phyloP scores from a whole-genome alignment of 2,329 filamentous ascomycete species.

The Fusarium xyrophilum region DNA sequence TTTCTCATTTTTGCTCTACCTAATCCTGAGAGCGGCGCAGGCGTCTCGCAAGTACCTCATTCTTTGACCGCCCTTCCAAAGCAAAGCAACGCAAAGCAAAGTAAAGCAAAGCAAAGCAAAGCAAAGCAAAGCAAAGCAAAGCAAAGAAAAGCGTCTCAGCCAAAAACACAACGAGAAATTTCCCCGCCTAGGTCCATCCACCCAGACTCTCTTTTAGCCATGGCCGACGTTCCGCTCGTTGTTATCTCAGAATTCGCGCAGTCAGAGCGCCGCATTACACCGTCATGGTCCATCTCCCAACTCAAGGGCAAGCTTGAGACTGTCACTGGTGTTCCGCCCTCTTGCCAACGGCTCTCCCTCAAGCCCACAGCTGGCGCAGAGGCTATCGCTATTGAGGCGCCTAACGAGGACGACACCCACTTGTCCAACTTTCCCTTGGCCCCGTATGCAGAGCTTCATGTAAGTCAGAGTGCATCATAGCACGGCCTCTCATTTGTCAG shows the following conservation, averaged over 20 bases:
- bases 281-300: conserved; percentile 86
- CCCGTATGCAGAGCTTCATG: conserved; percentile 79
- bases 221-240: conserved; percentile 77
- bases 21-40: conserved; percentile 29
- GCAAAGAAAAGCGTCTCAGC: conserved; percentile 2
- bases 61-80: conserved; percentile 34
- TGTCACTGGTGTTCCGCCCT: conserved; percentile 88
- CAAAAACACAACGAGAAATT: conserved; percentile 18
- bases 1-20: neutral
- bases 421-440: conserved; percentile 71
- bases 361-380: conserved; percentile 64
- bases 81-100: neutral
- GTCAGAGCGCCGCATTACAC: conserved; percentile 89
- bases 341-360: conserved; percentile 76
- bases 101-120: conserved; percentile 2
- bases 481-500: conserved; percentile 19
- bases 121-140: conserved; percentile 1
- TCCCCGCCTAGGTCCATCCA: conserved; percentile 13
- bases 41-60: conserved; percentile 30
- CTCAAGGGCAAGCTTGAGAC: conserved; percentile 89
- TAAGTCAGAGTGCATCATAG: conserved; percentile 60
- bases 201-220: conserved; percentile 42
- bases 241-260: conserved; percentile 78
- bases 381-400: conserved; percentile 69
- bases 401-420: conserved; percentile 73